Conservation (phyloP, 805 yeast genomes). For the Millerozyma acaciae region DNA sequence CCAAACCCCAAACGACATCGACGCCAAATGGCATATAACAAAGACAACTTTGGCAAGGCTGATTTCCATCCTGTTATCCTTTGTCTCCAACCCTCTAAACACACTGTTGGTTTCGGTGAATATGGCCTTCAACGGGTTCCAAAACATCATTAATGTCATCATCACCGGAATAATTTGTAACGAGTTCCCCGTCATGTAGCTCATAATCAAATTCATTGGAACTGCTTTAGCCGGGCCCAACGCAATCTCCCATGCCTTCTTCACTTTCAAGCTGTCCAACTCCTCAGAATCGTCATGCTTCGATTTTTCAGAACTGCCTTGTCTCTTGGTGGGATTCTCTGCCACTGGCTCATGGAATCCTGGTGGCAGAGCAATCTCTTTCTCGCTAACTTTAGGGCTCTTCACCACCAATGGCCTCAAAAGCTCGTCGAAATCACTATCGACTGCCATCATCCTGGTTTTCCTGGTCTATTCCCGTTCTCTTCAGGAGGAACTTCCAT, state of each 20-base stretch:
- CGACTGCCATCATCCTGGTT: too few species aligned
- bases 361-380: neutral
- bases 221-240: constrained; percentile 72
- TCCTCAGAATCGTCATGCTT: constrained; percentile 17
- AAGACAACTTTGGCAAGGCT: constrained; percentile 20
- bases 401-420: constrained; percentile 2
- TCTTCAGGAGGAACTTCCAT: too few species aligned
- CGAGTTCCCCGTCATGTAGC: constrained; percentile 88
- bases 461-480: too few species aligned
- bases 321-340: too few species aligned
- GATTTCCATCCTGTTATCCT: constrained; percentile 29
- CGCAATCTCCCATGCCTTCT: constrained; percentile 87
- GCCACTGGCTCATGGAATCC: neutral
- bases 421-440: constrained; percentile 2
- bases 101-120: constrained; percentile 47
- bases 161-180: constrained; percentile 87
- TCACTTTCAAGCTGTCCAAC: constrained; percentile 40
- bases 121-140: constrained; percentile 74
- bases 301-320: too few species aligned
- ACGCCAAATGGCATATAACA: constrained; percentile 44
- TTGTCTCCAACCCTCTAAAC: constrained; percentile 48
- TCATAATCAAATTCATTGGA: constrained; percentile 90
- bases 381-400: neutral
- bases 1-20: constrained; percentile 75
- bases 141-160: constrained; percentile 81